Conservation (phyloP, 2,329 filamentous ascomycete species). For the Apiospora saccharicola region DNA sequence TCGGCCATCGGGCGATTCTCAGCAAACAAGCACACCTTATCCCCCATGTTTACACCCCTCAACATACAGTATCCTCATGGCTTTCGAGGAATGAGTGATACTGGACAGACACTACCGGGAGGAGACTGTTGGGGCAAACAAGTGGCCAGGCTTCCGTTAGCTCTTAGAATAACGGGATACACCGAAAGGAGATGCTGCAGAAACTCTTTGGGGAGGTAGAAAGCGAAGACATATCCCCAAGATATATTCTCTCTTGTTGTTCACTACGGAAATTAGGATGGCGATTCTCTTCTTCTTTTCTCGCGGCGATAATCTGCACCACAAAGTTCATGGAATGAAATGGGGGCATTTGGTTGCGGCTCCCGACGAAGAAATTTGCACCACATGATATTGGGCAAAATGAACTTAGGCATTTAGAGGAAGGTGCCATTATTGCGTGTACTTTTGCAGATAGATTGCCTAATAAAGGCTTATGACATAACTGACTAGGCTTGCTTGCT, state of each 20-base stretch:
- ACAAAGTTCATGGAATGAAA: constrained; percentile 24
- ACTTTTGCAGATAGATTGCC: constrained; percentile 22
- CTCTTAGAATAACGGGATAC: background rate
- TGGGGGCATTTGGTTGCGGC: constrained; percentile 22
- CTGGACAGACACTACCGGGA: background rate
- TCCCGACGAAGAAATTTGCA: background rate
- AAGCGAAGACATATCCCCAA: constrained; percentile 14
- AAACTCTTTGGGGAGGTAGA: background rate
- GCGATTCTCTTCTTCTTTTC: background rate
- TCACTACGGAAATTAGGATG: constrained; percentile 9
- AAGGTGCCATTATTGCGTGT: constrained; percentile 18
- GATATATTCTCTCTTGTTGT: constrained; percentile 16
- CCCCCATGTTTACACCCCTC: constrained; percentile 14
- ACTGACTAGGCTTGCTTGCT: background rate
- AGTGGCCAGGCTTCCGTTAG: background rate
- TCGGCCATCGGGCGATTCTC: background rate
- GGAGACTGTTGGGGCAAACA: background rate
- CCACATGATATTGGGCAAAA: constrained; percentile 6
- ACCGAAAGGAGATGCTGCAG: background rate
- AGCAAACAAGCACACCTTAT: constrained; percentile 4
- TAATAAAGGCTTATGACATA: constrained; percentile 18
- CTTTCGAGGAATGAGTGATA: constrained; percentile 13
- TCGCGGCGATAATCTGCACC: background rate
- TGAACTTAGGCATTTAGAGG: background rate
- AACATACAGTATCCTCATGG: constrained; percentile 1